A percentile compares a stretch with the other conserved stretches of the same genome.
Evolutionary conservation across 768 basidiomycete genomes (phyloP).

Genomic region (Leccinum aurantiacum): DNA sequence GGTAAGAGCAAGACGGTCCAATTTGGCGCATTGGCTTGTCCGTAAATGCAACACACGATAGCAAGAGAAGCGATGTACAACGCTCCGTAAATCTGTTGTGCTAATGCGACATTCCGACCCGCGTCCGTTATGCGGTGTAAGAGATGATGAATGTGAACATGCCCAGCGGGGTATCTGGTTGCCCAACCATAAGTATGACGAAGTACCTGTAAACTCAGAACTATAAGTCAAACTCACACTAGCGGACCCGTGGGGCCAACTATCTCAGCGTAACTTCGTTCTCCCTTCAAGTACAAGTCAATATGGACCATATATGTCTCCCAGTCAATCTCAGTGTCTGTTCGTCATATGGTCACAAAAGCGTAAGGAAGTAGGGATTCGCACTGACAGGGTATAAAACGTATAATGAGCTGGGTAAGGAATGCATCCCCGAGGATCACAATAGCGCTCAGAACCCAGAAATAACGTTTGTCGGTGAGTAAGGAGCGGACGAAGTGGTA

Average conservation of each 20-base stretch:
- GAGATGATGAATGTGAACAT: constrained; percentile 77
- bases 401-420: constrained; percentile 79
- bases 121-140: constrained; percentile 63
- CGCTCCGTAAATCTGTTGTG: constrained; percentile 76
- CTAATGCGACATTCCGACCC: constrained; percentile 58
- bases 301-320: constrained; percentile 93
- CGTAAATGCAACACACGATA: constrained; percentile 69
- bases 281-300: constrained; percentile 73
- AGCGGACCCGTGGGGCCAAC: constrained; percentile 90
- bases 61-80: constrained; percentile 71
- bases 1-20: constrained; percentile 72
- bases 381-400: constrained; percentile 76
- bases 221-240: constrained; percentile 55
- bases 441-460: constrained; percentile 63
- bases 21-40: constrained; percentile 61
- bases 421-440: constrained; percentile 73
- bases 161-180: constrained; percentile 90
- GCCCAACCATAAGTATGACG: not conserved
- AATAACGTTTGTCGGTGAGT: constrained; percentile 57
- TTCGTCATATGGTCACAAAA: constrained; percentile 18
- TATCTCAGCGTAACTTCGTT: constrained; percentile 79
- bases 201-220: not conserved
- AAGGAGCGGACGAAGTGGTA: constrained; percentile 15
- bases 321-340: constrained; percentile 99
- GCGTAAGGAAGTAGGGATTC: constrained; percentile 5